These are phyloP conservation scores for Fusarium sambucinum DNA, from an alignment of 2,329 filamentous ascomycete genomes.

Conservation along the genomic window DNA sequence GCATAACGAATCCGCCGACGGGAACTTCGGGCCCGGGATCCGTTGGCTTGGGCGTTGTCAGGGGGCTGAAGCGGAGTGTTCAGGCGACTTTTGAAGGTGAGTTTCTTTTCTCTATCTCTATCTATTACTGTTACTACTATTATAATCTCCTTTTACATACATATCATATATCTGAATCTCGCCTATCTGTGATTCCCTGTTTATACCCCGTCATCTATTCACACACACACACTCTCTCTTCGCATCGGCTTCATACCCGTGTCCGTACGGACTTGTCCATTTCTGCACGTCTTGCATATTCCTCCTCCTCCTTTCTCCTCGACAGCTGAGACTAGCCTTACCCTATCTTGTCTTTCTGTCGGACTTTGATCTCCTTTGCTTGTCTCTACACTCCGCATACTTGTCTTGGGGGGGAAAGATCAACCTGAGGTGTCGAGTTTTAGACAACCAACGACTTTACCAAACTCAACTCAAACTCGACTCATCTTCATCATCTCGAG, in stretches of 20 bases:
- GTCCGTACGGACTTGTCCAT: background rate
- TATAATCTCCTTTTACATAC: background rate
- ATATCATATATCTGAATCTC: slow-evolving; percentile 16
- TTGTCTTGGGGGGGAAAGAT: slow-evolving; percentile 24
- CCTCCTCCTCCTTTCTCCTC: background rate
- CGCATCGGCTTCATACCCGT: background rate
- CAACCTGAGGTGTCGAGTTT: slow-evolving; percentile 41
- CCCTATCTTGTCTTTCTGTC: background rate
- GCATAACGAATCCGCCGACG: slow-evolving; percentile 66
- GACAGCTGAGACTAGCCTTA: background rate
- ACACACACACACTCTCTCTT: background rate
- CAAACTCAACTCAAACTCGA: slow-evolving; percentile 12
- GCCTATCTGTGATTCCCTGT: slow-evolving; percentile 28
- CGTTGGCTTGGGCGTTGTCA: slow-evolving; percentile 55
- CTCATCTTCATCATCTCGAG: slow-evolving; percentile 3
- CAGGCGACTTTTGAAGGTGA: slow-evolving; percentile 72
- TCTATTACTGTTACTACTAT: background rate
- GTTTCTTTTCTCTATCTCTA: slow-evolving; percentile 32
- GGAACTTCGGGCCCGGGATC: slow-evolving; percentile 63
- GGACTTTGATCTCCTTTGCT: slow-evolving; percentile 1
- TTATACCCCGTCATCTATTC: background rate
- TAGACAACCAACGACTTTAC: slow-evolving; percentile 21
- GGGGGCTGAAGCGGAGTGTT: slow-evolving; percentile 66
- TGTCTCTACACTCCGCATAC: slow-evolving; percentile 10
- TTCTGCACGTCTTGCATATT: slow-evolving; percentile 6